Evolutionary conservation across 179 eudicot species (phyloP).

Genomic region (Patellifolia procumbens): DNA sequence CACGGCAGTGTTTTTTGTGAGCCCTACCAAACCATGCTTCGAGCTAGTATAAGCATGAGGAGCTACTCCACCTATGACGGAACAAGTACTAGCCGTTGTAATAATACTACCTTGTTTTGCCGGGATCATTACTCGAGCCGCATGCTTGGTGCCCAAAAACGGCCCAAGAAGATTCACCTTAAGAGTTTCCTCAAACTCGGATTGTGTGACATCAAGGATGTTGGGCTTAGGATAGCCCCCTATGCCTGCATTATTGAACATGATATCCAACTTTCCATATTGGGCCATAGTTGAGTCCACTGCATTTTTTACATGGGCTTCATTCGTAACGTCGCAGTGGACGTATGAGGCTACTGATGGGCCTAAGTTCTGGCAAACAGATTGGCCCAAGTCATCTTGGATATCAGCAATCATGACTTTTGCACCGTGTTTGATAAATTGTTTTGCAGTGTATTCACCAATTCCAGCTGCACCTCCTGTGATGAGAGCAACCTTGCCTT

Average conservation of each 20-base stretch:
- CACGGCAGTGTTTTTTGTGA: too few species aligned
- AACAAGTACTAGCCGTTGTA: too few species aligned
- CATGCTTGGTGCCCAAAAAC: conserved; percentile 31
- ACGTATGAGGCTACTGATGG: conserved; percentile 8
- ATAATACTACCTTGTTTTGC: conserved; percentile 10
- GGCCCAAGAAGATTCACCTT: conserved; percentile 31
- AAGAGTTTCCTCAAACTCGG: conserved; percentile 16
- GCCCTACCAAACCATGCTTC: too few species aligned
- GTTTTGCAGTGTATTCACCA: conserved; percentile 11
- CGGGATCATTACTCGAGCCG: conserved; percentile 38
- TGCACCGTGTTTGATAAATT: conserved; percentile 14
- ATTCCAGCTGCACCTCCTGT: conserved; percentile 31
- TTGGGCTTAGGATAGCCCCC: conserved; percentile 2
- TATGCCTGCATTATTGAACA: conserved; percentile 34
- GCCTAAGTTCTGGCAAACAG: conserved; percentile 6
- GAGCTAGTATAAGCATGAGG: too few species aligned
- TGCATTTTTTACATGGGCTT: conserved; percentile 14
- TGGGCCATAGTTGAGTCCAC: conserved; percentile 20
- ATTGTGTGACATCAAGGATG: background rate
- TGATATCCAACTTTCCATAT: conserved; percentile 27
- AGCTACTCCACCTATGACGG: too few species aligned
- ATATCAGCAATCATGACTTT: conserved; percentile 22
- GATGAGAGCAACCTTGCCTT: conserved; percentile 27
- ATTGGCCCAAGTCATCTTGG: conserved; percentile 23
- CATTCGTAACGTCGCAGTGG: conserved; percentile 28